Conservation (phyloP, 805 yeast species). For the Ascoidea asiatica region DNA sequence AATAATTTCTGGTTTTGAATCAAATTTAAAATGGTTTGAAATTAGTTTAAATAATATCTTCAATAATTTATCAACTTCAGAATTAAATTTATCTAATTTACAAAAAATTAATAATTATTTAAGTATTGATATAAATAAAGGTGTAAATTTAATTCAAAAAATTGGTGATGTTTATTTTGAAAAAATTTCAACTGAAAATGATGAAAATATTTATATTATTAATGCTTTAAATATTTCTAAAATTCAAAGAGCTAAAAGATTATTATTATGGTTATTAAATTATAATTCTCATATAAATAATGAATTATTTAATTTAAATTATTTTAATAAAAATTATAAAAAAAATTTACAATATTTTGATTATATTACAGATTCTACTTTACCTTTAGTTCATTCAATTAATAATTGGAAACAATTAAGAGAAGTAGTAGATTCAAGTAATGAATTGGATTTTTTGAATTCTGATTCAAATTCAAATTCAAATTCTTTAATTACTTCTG, state of each 20-base stretch:
- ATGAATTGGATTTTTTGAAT: not conserved
- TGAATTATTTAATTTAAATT: conserved; percentile 11
- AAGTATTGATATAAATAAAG: not conserved
- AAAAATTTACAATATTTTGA: not conserved
- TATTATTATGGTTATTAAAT: conserved; percentile 25
- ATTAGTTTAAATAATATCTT: conserved; percentile 4
- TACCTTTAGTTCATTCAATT: conserved; percentile 5
- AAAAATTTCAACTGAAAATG: conserved; percentile 12
- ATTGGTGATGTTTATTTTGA: conserved; percentile 24
- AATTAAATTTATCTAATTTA: conserved; percentile 4
- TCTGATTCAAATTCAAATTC: not conserved
- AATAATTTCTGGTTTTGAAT: conserved; percentile 3
- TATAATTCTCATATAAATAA: conserved; percentile 17
- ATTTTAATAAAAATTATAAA: conserved; percentile 2
- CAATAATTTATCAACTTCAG: conserved; percentile 1
- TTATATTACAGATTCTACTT: conserved; percentile 2
- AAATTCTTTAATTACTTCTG: too few relatives aligned
- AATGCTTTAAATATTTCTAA: conserved; percentile 17
- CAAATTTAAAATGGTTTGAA: conserved; percentile 9
- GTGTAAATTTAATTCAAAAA: conserved; percentile 17
- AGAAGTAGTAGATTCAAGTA: not conserved
- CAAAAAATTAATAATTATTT: too few relatives aligned
- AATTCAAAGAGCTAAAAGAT: conserved; percentile 22
- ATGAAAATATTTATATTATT: conserved; percentile 17
- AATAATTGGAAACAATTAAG: conserved; percentile 7